Base-by-base conservation (phyloP, 1,139 yeast genomes). In the Candida freyschussii region DNA sequence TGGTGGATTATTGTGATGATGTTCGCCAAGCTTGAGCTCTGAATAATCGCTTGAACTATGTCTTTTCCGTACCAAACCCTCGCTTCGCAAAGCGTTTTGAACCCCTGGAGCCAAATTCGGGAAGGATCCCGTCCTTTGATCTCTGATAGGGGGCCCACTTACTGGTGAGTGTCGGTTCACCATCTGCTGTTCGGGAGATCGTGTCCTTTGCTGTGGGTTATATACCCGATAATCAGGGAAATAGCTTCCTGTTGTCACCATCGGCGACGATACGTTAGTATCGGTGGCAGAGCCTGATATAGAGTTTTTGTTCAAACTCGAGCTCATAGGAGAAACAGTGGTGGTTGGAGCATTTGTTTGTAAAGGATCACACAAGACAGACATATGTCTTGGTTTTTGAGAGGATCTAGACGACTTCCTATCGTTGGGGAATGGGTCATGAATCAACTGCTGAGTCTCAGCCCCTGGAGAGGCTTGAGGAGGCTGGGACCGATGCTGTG, bases 351-450 rank as follows among this genome's bases (percentile, higher is more conserved):
- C 41, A 2, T 52, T 52, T 4, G 62, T 56, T 16, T 61, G 60
- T 11, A 59, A 41, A 2, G 63, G 63, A 38, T 59, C 64, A 44
- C 56, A 52, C 5, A 56, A 35, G 7, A 57, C 48, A 15, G 63
- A 57, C 56, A 53, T 50, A 29, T 55, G 52, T 36, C 63, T 50
- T 15, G 52, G 39, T 35, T 52, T 53, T 7, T 48, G 36, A 1
- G 55, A 43, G 3, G 55, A 44, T 6, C 48, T 29, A 12, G 57
- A 47, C 4, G 56, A 45, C 26, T 42, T 51, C 18, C 55, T 39
- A 26, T 53, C 56, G 13, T 43, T 42, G 16, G 30, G 41, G 36
- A 52, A 55, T 5, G 59, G 60, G 30, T 54, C 55, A 31, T 45
- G 42, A 17, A 47, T 36, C 19, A 39, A 28, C 21, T 46, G 54